Percentiles rank a stretch among this genome's conserved stretches.
Conservation (phyloP, 2,329 filamentous ascomycete species). For the Paraphoma chrysanthemicola region DNA sequence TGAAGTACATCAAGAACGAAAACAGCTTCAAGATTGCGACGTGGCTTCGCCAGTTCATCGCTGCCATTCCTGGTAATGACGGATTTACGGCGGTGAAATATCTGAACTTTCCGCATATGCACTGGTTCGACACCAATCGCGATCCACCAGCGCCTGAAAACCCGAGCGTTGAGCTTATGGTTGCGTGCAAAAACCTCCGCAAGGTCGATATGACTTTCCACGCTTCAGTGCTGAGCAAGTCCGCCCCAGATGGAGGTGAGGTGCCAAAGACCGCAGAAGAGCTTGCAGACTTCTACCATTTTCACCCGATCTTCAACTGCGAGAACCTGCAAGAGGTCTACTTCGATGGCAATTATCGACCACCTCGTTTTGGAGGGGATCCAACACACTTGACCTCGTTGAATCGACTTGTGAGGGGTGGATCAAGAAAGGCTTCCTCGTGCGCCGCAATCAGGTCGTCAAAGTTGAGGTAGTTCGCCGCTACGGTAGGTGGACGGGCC, state of each 20-base stretch:
- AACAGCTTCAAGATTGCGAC: constrained; percentile 6
- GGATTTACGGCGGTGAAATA: constrained; percentile 1
- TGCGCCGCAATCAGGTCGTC: background rate
- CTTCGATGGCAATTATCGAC: constrained; percentile 4
- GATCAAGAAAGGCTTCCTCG: constrained; percentile 9
- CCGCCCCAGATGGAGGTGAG: background rate
- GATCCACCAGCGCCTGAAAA: background rate
- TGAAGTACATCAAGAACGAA: constrained; percentile 3
- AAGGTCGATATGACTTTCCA: background rate
- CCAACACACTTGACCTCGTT: constrained; percentile 3
- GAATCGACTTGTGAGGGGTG: constrained; percentile 4
- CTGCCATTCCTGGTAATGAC: background rate
- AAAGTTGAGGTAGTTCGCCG: constrained; percentile 3
- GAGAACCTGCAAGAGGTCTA: constrained; percentile 1
- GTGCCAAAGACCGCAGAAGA: background rate
- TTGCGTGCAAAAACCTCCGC: background rate
- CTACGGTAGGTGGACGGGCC: constrained; percentile 3
- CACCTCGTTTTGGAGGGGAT: background rate
- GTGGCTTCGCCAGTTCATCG: constrained; percentile 4
- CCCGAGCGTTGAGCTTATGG: constrained; percentile 1
- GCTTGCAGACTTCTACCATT: background rate
- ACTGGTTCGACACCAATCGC: constrained; percentile 1
- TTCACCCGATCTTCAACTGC: background rate
- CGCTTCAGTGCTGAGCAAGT: background rate
- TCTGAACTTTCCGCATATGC: constrained; percentile 9